Percentiles rank a stretch among this genome's conserved stretches.
phyloP scores from a whole-genome alignment of 768 basidiomycete genomes.

The Leccinum sublutescens region DNA sequence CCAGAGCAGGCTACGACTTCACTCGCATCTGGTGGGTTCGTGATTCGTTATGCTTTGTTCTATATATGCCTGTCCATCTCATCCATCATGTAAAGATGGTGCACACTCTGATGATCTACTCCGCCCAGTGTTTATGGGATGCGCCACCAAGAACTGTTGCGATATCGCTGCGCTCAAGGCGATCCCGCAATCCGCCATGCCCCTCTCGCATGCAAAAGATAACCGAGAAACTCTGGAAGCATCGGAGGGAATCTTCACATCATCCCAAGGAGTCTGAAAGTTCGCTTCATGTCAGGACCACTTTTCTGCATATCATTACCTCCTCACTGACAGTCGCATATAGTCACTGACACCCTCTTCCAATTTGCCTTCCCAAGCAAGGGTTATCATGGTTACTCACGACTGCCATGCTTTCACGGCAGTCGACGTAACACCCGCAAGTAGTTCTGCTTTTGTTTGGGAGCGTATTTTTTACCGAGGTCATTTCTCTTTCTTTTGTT shows the following conservation, averaged over 20 bases:
- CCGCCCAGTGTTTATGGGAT: slow-evolving; percentile 90
- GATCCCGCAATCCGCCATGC: slow-evolving; percentile 76
- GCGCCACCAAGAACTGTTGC: slow-evolving; percentile 87
- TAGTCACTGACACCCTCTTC: slow-evolving; percentile 32
- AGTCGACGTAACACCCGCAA: slow-evolving; percentile 69
- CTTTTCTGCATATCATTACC: slow-evolving; percentile 3
- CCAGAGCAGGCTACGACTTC: slow-evolving; percentile 75
- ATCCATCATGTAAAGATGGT: slow-evolving; percentile 47
- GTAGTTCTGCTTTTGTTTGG: slow-evolving; percentile 65
- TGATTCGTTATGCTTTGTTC: slow-evolving; percentile 7
- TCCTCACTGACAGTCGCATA: slow-evolving; percentile 15
- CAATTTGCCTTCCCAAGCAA: slow-evolving; percentile 32
- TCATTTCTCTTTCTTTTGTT: slow-evolving; percentile 31
- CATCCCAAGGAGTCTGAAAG: slow-evolving; percentile 26
- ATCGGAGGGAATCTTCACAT: slow-evolving; percentile 31
- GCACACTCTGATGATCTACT: slow-evolving; percentile 80
- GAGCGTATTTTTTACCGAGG: slow-evolving; percentile 80
- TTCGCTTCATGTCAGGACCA: slow-evolving; percentile 25
- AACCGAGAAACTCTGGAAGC: slow-evolving; percentile 24
- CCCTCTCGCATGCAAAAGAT: slow-evolving; percentile 35
- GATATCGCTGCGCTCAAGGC: slow-evolving; percentile 85
- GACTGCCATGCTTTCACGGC: slow-evolving; percentile 75
- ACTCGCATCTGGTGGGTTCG: slow-evolving; percentile 65
- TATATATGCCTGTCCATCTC: background rate
- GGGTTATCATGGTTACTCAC: slow-evolving; percentile 63